These are phyloP conservation scores for Glebionis coronaria DNA, from an alignment of 129 eudicot genomes.

Conservation along the genomic window DNA sequence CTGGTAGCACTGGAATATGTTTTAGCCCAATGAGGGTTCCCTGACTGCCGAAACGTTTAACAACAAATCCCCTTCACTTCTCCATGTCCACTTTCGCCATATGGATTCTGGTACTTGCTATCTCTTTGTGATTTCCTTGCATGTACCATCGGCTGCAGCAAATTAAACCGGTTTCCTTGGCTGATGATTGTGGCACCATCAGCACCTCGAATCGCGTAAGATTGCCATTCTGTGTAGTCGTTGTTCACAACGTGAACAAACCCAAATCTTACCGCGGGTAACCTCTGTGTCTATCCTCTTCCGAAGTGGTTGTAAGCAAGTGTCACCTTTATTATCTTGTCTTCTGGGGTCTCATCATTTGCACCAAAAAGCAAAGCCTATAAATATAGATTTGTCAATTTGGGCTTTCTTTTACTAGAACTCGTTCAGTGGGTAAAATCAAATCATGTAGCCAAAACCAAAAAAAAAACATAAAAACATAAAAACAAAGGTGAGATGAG, in stretches of 20 bases:
- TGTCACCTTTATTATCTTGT: conserved; percentile 39
- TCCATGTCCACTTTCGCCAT: conserved; percentile 57
- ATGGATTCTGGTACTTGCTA: conserved; percentile 29
- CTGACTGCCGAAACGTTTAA: conserved; percentile 42
- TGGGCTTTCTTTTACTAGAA: no score
- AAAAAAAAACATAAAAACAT: no score
- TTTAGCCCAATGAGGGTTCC: conserved; percentile 41
- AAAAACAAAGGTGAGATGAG: background rate
- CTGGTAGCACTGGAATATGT: conserved; percentile 31
- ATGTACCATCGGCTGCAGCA: conserved; percentile 25
- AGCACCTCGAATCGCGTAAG: conserved; percentile 50
- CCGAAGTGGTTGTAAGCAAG: conserved; percentile 58
- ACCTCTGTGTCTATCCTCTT: conserved; percentile 38
- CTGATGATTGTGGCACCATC: conserved; percentile 46
- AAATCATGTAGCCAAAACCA: background rate
- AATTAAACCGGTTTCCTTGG: conserved; percentile 55
- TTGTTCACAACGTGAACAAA: conserved; percentile 47
- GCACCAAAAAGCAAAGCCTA: conserved; percentile 53
- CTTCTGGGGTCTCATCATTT: conserved; percentile 28
- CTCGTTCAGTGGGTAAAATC: no score
- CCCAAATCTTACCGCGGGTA: conserved; percentile 43
- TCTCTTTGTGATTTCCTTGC: conserved; percentile 40
- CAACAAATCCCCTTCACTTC: conserved; percentile 46
- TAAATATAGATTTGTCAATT: background rate
- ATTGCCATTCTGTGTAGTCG: conserved; percentile 45